These are phyloP conservation scores for Candida mattraensis DNA, from an alignment of 805 yeast species.

Conservation along the genomic window DNA sequence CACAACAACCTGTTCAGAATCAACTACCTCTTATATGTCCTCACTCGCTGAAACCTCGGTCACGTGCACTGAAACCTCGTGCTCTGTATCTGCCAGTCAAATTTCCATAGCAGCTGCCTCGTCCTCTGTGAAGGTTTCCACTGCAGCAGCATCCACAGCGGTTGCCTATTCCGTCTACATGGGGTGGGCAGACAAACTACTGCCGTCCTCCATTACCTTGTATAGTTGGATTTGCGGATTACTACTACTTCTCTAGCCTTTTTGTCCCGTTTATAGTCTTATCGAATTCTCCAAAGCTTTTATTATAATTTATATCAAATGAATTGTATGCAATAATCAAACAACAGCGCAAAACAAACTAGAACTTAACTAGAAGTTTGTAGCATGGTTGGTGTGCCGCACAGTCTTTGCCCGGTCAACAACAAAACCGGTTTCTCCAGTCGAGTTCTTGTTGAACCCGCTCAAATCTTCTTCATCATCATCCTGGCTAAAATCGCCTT, in stretches of 20 bases:
- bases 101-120: slow-evolving; percentile 1
- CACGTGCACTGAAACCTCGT: neutral
- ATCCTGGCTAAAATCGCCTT: slow-evolving; percentile 30
- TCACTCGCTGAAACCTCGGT: slow-evolving; percentile 3
- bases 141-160: neutral
- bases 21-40: slow-evolving; percentile 1
- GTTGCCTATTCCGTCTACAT: too few relatives aligned
- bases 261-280: too few relatives aligned
- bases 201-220: too few relatives aligned
- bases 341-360: too few relatives aligned
- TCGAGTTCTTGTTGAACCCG: slow-evolving; percentile 13
- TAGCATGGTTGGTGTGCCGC: slow-evolving; percentile 28
- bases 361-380: slow-evolving; percentile 26
- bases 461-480: slow-evolving; percentile 19
- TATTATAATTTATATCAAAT: too few relatives aligned
- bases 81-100: too few relatives aligned
- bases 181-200: too few relatives aligned
- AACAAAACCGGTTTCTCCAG: slow-evolving; percentile 31
- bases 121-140: slow-evolving; percentile 3
- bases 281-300: too few relatives aligned
- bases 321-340: too few relatives aligned
- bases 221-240: too few relatives aligned
- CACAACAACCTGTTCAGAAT: slow-evolving; percentile 4
- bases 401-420: slow-evolving; percentile 32
- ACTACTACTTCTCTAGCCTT: too few relatives aligned